A percentile compares a stretch with the other conserved stretches of the same genome.
Conservation (phyloP, 1,284 basidiomycete genomes). For the Tetrapyrgos nigripes region DNA sequence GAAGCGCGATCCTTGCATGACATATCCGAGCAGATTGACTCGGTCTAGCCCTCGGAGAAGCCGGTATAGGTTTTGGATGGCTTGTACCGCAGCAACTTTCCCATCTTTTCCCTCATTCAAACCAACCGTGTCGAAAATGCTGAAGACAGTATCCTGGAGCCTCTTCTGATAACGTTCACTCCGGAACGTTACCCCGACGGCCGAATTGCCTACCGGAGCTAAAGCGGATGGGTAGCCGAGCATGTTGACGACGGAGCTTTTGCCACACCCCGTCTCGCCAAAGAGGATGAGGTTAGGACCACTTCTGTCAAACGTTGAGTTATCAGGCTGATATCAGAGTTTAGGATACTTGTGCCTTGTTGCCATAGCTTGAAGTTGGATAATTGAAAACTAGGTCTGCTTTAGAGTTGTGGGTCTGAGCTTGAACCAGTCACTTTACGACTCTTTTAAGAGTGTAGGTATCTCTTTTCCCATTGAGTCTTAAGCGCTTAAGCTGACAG, state of each 20-base stretch:
- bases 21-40: slow-evolving; percentile 39
- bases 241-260: slow-evolving; percentile 41
- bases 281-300: slow-evolving; percentile 36
- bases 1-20: slow-evolving; percentile 35
- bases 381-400: no score
- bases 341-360: no score
- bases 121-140: slow-evolving; percentile 46
- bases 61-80: slow-evolving; percentile 40
- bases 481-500: no score
- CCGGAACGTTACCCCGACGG: slow-evolving; percentile 27
- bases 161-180: slow-evolving; percentile 18
- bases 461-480: no score
- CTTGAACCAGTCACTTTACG: no score
- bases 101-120: slow-evolving; percentile 43
- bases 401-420: no score
- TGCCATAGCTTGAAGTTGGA: no score
- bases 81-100: slow-evolving; percentile 30
- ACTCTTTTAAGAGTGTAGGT: no score
- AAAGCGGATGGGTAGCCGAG: slow-evolving; percentile 19
- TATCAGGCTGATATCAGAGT: no score
- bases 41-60: slow-evolving; percentile 37
- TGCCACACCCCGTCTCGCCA: slow-evolving; percentile 37
- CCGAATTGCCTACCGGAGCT: slow-evolving; percentile 14
- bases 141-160: slow-evolving; percentile 23
- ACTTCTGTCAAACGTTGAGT: no score